These are phyloP conservation scores for Eutrema salsugineum DNA, from an alignment of 441 rosid species.

Conservation along the genomic window DNA sequence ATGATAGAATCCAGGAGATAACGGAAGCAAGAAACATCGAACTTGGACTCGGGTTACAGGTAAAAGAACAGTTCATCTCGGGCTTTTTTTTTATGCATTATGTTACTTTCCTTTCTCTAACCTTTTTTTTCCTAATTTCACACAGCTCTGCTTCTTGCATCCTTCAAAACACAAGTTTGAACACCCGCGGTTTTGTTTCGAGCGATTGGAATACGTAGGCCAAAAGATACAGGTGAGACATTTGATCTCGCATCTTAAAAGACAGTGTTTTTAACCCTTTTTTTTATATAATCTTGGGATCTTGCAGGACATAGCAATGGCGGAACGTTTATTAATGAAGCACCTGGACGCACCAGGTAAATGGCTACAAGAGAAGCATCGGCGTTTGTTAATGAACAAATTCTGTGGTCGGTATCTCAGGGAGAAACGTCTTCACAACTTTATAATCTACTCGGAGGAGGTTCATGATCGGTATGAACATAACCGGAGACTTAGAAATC, in stretches of 20 bases:
- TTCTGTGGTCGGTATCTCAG: constrained; percentile 82
- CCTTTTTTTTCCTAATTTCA: constrained; percentile 6
- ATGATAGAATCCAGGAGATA: constrained; percentile 78
- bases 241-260: background rate
- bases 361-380: constrained; percentile 88
- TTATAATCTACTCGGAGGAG: constrained; percentile 59
- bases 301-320: constrained; percentile 79
- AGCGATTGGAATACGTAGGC: constrained; percentile 83
- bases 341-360: constrained; percentile 90
- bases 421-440: constrained; percentile 69
- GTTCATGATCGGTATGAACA: constrained; percentile 78
- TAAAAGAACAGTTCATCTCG: background rate
- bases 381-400: constrained; percentile 86
- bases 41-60: constrained; percentile 97
- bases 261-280: background rate
- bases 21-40: constrained; percentile 94
- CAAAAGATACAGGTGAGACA: constrained; percentile 87
- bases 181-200: constrained; percentile 91
- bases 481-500: constrained; percentile 80
- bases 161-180: constrained; percentile 92
- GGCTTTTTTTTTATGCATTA: background rate
- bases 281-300: background rate
- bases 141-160: constrained; percentile 93
- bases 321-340: constrained; percentile 88
- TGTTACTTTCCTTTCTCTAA: constrained; percentile 1